A percentile compares a stretch with the other conserved stretches of the same genome.
phyloP scores from a whole-genome alignment of 83 land plant genomes.

The Picea abies region DNA sequence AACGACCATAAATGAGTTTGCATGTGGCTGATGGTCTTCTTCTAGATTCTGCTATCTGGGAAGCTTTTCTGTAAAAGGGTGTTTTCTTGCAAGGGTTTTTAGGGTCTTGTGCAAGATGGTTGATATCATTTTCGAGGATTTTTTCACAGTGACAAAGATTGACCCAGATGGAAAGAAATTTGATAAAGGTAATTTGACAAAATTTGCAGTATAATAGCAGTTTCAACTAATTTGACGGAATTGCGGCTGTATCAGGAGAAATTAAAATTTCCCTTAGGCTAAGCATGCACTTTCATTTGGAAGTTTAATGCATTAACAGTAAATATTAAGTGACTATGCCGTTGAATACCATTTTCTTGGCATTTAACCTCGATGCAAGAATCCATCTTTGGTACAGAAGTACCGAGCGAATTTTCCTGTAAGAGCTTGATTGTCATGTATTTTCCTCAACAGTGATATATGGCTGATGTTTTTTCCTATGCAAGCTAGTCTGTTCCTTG shows the following conservation, averaged over 20 bases:
- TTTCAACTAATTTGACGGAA: background rate
- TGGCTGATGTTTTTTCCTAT: no score
- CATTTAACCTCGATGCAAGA: background rate
- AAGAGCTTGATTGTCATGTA: no score
- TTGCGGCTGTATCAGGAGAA: background rate
- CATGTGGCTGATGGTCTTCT: no score
- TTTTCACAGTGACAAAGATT: constrained; percentile 23
- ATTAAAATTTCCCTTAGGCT: background rate
- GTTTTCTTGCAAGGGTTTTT: no score
- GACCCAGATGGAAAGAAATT: constrained; percentile 88
- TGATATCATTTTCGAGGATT: constrained; percentile 78
- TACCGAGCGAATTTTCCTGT: no score
- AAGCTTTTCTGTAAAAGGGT: no score
- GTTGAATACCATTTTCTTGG: background rate
- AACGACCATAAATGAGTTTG: no score
- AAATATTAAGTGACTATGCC: background rate
- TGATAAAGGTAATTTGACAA: constrained; percentile 58
- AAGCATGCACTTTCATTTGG: background rate
- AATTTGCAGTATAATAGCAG: background rate
- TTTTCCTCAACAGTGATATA: no score
- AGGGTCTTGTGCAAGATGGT: constrained; percentile 31
- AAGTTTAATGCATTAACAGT: background rate
- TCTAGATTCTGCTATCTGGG: no score
- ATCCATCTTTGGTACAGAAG: background rate
- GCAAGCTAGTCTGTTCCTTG: no score